These are phyloP conservation scores for Rhodotorula toruloides DNA, from an alignment of 768 basidiomycete species.

Conservation along the genomic window DNA sequence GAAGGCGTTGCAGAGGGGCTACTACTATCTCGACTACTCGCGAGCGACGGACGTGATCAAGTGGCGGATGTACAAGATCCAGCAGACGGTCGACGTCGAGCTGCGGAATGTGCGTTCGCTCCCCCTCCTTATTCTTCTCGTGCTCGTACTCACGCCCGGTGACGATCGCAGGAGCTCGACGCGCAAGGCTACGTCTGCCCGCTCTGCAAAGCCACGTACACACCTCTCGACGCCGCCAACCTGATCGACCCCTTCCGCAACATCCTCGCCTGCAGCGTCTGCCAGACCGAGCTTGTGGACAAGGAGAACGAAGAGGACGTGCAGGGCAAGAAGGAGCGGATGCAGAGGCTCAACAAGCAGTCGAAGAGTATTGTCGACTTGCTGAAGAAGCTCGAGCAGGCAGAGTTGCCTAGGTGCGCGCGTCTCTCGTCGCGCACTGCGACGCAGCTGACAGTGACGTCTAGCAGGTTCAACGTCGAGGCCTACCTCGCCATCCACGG, in stretches of 20 bases:
- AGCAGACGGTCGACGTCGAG: slow-evolving; percentile 77
- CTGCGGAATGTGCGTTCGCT: slow-evolving; percentile 61
- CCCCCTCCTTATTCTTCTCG: not conserved
- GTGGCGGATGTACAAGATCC: slow-evolving; percentile 92
- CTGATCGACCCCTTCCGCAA: slow-evolving; percentile 67
- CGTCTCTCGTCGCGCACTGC: not conserved
- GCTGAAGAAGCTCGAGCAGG: slow-evolving; percentile 78
- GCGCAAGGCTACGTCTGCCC: slow-evolving; percentile 98
- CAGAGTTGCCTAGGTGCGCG: slow-evolving; percentile 74
- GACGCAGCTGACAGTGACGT: not conserved
- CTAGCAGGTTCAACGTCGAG: slow-evolving; percentile 36
- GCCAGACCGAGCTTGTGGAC: slow-evolving; percentile 73
- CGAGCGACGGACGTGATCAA: slow-evolving; percentile 96
- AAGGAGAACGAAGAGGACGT: slow-evolving; percentile 86
- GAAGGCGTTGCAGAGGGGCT: slow-evolving; percentile 79
- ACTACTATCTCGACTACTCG: slow-evolving; percentile 95
- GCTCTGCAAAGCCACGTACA: slow-evolving; percentile 74
- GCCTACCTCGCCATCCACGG: slow-evolving; percentile 54
- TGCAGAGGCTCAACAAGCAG: slow-evolving; percentile 90
- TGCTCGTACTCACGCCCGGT: not conserved
- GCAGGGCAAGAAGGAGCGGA: slow-evolving; percentile 79
- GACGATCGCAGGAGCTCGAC: slow-evolving; percentile 68
- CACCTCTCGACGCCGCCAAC: slow-evolving; percentile 75
- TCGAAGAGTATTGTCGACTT: slow-evolving; percentile 83
- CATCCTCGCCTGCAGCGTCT: slow-evolving; percentile 78